A percentile compares a stretch with the other conserved stretches of the same genome.
Evolutionary conservation across 176 grass and related monocot genomes (phyloP).

Genomic region (Zoysia japonica): DNA sequence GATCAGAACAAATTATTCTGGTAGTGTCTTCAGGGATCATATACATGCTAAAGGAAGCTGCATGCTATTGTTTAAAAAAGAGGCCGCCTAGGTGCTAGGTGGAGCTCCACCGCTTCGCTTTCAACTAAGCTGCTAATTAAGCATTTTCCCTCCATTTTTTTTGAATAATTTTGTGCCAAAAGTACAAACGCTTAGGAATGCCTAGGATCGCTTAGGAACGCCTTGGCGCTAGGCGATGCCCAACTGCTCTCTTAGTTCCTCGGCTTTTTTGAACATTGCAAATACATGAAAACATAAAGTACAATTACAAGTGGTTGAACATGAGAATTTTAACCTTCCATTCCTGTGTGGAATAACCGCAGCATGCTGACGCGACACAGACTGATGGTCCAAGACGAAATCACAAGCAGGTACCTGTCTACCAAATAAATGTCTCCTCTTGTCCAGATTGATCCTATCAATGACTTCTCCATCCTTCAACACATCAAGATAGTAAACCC

Average conservation of each 20-base stretch:
- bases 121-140: too few species aligned
- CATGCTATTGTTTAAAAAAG: background rate
- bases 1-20: background rate
- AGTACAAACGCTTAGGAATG: too few species aligned
- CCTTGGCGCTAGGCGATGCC: too few species aligned
- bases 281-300: constrained; percentile 4
- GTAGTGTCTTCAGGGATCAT: background rate
- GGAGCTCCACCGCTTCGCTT: too few species aligned
- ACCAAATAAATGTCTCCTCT: constrained; percentile 87
- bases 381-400: constrained; percentile 94
- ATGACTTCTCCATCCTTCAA: constrained; percentile 83
- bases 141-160: too few species aligned
- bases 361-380: constrained; percentile 93
- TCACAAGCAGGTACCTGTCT: constrained; percentile 85
- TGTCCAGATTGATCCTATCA: constrained; percentile 84
- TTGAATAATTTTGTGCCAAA: too few species aligned
- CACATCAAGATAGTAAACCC: constrained; percentile 91
- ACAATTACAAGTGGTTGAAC: constrained; percentile 4
- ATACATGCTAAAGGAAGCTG: background rate
- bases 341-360: constrained; percentile 91
- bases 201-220: too few species aligned
- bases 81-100: too few species aligned
- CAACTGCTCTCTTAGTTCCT: too few species aligned
- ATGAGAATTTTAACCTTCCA: constrained; percentile 65
- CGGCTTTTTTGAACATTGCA: too few species aligned